Evolutionary conservation across 805 yeast species (phyloP), one percentile per base, ranked within the genome.

Genomic region (Starmerella asiatica): DNA sequence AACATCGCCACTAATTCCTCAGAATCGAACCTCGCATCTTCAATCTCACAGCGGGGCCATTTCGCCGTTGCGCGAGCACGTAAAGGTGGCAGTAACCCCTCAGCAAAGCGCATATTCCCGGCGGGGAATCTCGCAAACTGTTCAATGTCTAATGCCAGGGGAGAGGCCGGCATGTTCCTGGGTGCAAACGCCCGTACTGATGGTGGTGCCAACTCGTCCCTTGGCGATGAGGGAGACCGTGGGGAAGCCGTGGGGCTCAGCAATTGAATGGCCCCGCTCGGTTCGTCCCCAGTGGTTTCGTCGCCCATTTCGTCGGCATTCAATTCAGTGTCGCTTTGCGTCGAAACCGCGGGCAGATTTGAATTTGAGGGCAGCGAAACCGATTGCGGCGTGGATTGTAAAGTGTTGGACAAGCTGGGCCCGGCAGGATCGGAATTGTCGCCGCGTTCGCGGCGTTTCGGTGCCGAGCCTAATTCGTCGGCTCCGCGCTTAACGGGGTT

Each of bases 201-300:
- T 15, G 23, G 29, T 2, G 39, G 40, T 28, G 32, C 29, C 11
- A 6, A 4, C 9, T 19, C 34, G 8, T 21, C 20, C 16, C 9
- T 18, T 1, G 42, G 39, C 3, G 38, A 32, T 5, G 23, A 24
- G 11, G 47, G 49, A 2, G 51, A 38, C 18, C 50, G 26, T n/a
- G 50, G 50, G 12, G 47, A 42, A 7, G 51, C 51, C n/a, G 50
- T 47, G 5, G 51, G 51, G 36, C 51, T 47, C 8, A 43, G 45
- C 28, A 47, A 50, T 21, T 7, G 51, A 43, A 37, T 43, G 42
- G 8, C 27, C 31, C 21, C 14, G 9, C 28, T 11, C 19, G 27
- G 17, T 3, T 26, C 8, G 31, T 28, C 20, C 19, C 30, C 26
- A n/a, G 21, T 32, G 30, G 21, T 6, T 5, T 6, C 34, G 3